Evolutionary conservation across 2,329 filamentous ascomycete genomes (phyloP), one percentile per base, ranked within the genome.

Genomic region (Delphinella strobiligena): DNA sequence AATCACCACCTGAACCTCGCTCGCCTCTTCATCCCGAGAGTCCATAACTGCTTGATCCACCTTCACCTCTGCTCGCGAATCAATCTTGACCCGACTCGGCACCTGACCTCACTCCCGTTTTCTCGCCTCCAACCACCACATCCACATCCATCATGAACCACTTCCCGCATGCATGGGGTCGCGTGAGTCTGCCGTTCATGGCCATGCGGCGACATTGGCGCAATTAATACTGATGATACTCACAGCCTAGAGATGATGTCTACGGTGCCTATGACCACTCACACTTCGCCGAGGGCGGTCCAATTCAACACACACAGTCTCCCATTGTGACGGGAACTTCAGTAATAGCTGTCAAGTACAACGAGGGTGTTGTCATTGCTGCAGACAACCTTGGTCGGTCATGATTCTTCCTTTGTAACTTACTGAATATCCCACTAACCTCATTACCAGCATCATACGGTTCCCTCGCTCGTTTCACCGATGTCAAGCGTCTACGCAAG

Each of bases 321-420:
- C 91, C 91, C 54, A 81, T 93, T 51, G 91, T 98, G 46, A 98
- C 91, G 38, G 91, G 91, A 58, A 96, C 91, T 36, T 96, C 91
- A 38, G 91, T 98, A 47, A 66, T 98, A 42, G 91, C 81, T 48
- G 74, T 95, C 61, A 96, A 96, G 71, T 98, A 87, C 74, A 89
- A 87, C 58, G 85, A 88, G 51, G 91, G 91, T 57, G 87, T 98
- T 48, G 88, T 93, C 55, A 89, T 98, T 61, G 91, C 89, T 38
- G 86, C 91, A 54, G 91, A 98, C 65, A 98, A 96, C 69, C 69
- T 98, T 49, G 87, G 87, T 93, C 70, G 41, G 70, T 52, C 24
- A 10, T n/a, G n/a, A n/a, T n/a, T n/a, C n/a, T n/a, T n/a, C n/a
- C n/a, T 16, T n/a, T 19, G 2, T 7, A 4, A 12, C 19, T 12